A percentile compares a stretch with the other conserved stretches of the same genome.
These are phyloP conservation scores for Hondaea fermentalgiana DNA, from an alignment of 108 stramenopile species.

Conservation along the genomic window DNA sequence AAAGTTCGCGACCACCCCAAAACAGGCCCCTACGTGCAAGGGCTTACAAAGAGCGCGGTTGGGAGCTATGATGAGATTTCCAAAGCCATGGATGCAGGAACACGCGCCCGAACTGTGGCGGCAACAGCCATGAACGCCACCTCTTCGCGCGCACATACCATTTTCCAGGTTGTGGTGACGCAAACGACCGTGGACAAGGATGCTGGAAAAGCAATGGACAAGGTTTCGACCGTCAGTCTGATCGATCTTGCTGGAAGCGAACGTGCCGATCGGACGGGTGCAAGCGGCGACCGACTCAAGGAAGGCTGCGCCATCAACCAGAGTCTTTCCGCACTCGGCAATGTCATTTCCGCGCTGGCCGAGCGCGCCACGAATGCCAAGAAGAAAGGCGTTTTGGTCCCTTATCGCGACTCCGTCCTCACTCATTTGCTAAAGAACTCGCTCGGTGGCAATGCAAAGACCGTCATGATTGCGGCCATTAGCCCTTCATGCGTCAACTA, in stretches of 20 bases:
- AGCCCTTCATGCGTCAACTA: slow-evolving; percentile 17
- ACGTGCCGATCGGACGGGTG: slow-evolving; percentile 28
- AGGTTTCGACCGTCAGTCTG: slow-evolving; percentile 23
- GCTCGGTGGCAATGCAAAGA: slow-evolving; percentile 32
- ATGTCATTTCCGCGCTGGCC: slow-evolving; percentile 23
- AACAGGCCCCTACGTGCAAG: slow-evolving; percentile 22
- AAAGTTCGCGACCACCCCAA: slow-evolving; percentile 38
- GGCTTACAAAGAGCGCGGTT: slow-evolving; percentile 5
- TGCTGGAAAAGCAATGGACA: slow-evolving; percentile 12
- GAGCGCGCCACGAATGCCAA: neutral
- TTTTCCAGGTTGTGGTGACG: slow-evolving; percentile 43
- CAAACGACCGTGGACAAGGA: slow-evolving; percentile 26
- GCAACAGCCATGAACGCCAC: slow-evolving; percentile 47
- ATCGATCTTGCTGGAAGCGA: slow-evolving; percentile 39
- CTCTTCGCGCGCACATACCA: slow-evolving; percentile 47
- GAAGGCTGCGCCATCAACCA: slow-evolving; percentile 35
- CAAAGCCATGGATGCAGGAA: slow-evolving; percentile 19
- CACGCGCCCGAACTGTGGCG: slow-evolving; percentile 28
- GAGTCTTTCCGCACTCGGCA: slow-evolving; percentile 31
- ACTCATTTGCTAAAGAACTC: slow-evolving; percentile 23
- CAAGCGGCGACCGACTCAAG: slow-evolving; percentile 27
- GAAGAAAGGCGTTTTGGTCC: slow-evolving; percentile 17
- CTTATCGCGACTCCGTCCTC: slow-evolving; percentile 27
- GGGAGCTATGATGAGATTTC: neutral
- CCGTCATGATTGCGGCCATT: slow-evolving; percentile 32